phyloP scores from a whole-genome alignment of 148 eudicot genomes.

The Oxyria digyna region DNA sequence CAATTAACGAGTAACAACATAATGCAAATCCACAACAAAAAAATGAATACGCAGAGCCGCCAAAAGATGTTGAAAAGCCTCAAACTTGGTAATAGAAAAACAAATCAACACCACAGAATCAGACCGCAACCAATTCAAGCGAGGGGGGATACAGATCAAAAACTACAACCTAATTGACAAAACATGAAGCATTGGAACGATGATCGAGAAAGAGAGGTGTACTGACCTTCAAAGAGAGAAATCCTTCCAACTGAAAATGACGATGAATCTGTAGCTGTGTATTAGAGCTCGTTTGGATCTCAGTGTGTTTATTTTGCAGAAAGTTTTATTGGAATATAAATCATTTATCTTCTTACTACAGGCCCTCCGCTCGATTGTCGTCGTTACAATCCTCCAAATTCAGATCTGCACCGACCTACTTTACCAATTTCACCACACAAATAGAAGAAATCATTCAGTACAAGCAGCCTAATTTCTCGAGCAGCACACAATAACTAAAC shows the following conservation, averaged over 20 bases:
- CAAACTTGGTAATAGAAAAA: neutral
- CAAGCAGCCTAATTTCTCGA: neutral
- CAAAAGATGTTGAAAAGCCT: neutral
- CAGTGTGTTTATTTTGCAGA: too few species aligned
- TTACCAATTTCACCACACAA: constrained; percentile 29
- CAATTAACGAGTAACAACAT: neutral
- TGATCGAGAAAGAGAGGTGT: neutral
- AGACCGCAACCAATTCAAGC: neutral
- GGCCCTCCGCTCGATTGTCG: too few species aligned
- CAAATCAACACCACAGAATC: neutral
- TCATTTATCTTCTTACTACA: too few species aligned
- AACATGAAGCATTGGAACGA: neutral
- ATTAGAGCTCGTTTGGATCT: too few species aligned
- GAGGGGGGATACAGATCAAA: neutral
- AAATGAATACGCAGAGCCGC: neutral
- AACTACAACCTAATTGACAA: neutral
- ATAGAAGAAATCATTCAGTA: neutral
- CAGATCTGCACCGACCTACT: too few species aligned
- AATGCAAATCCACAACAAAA: neutral
- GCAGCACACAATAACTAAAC: too few species aligned
- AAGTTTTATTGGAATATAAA: too few species aligned
- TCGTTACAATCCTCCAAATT: too few species aligned
- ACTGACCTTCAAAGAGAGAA: neutral
- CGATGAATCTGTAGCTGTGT: neutral
- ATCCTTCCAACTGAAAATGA: neutral